A percentile compares a stretch with the other conserved stretches of the same genome.
Conservation (phyloP, 495 filamentous ascomycete species). For the Xeromyces bisporus region DNA sequence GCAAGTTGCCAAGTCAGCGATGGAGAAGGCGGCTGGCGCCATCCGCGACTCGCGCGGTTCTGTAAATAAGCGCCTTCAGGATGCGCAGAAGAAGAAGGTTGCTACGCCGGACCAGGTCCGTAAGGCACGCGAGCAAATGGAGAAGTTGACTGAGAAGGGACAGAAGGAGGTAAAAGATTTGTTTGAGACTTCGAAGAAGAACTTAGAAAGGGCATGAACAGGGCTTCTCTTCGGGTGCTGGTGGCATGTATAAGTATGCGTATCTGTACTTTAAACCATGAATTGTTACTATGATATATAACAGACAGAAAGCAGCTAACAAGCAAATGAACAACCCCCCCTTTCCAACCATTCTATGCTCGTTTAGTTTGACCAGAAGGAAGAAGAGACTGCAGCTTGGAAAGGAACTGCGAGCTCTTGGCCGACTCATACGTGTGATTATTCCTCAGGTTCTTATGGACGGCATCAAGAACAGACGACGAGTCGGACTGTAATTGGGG, state of each 20-base stretch:
- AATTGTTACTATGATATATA: too few species aligned
- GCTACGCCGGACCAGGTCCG: constrained; percentile 49
- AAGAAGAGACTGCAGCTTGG: constrained; percentile 28
- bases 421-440: constrained; percentile 28
- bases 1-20: constrained; percentile 39
- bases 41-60: constrained; percentile 38
- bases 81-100: constrained; percentile 36
- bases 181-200: constrained; percentile 49
- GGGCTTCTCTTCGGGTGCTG: too few species aligned
- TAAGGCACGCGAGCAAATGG: constrained; percentile 50
- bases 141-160: constrained; percentile 56
- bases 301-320: too few species aligned
- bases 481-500: constrained; percentile 8
- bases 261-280: too few species aligned
- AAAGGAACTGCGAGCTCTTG: constrained; percentile 23
- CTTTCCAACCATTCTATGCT: too few species aligned
- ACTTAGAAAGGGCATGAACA: constrained; percentile 28
- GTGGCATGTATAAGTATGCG: neutral
- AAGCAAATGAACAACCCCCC: too few species aligned
- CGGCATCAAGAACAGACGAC: constrained; percentile 16
- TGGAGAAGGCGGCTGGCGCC: constrained; percentile 36
- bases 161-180: constrained; percentile 47
- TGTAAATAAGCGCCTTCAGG: constrained; percentile 50
- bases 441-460: constrained; percentile 23
- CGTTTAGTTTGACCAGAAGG: too few species aligned